These are phyloP conservation scores for Leccinum aurantiacum DNA, from an alignment of 768 basidiomycete genomes.

Conservation along the genomic window DNA sequence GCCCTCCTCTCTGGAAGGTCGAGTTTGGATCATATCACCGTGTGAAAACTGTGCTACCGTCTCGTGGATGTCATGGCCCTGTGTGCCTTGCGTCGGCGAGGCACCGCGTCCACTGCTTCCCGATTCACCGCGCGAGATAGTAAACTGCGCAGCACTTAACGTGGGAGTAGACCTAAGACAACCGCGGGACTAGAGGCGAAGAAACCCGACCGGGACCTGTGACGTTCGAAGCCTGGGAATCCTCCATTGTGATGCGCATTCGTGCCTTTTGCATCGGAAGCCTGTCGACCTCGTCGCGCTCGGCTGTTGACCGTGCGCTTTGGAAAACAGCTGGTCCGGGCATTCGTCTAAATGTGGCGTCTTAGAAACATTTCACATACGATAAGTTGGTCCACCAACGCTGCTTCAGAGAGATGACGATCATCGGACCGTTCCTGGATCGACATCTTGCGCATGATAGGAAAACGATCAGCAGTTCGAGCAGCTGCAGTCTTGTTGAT, in stretches of 20 bases:
- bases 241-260: not conserved
- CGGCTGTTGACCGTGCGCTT: not conserved
- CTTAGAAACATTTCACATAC: not conserved
- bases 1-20: not conserved
- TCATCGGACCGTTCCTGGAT: not conserved
- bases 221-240: not conserved
- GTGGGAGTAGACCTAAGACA: not conserved
- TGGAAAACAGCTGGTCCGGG: not conserved
- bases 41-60: not conserved
- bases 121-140: not conserved
- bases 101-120: no score
- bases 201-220: no score
- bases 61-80: slow-evolving; percentile 1
- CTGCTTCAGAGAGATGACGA: not conserved
- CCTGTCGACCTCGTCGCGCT: not conserved
- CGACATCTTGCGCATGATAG: no score
- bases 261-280: not conserved
- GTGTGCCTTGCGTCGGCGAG: not conserved
- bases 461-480: not conserved
- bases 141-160: not conserved
- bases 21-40: not conserved
- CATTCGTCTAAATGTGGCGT: slow-evolving; percentile 7
- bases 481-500: not conserved
- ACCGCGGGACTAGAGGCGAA: not conserved
- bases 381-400: slow-evolving; percentile 8